Conservation (phyloP, 176 grass and related monocot genomes). For the Juncus inflexus region DNA sequence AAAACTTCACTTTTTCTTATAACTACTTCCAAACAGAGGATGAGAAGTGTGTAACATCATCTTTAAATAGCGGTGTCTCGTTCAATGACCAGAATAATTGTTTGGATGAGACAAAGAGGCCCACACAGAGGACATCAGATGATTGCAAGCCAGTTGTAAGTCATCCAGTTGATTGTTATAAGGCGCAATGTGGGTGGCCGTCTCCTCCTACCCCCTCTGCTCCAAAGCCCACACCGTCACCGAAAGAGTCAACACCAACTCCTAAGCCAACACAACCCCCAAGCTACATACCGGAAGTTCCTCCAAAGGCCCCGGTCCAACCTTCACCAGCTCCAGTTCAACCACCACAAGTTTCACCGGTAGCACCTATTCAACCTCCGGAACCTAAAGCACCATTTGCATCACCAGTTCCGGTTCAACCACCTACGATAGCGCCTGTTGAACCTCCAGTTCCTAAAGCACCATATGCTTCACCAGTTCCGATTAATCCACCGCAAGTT, state of each 20-base stretch:
- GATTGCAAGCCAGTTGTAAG: conserved; percentile 32
- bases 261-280: background rate
- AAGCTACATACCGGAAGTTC: background rate
- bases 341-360: conserved; percentile 1
- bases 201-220: conserved; percentile 12
- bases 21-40: conserved; percentile 41
- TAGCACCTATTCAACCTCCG: background rate
- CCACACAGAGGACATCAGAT: conserved; percentile 3
- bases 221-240: conserved; percentile 18
- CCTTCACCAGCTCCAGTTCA: background rate
- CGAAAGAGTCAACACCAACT: conserved; percentile 6
- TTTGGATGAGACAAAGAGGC: conserved; percentile 13
- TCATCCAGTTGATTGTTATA: conserved; percentile 29
- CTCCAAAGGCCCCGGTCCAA: no score
- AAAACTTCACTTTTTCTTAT: conserved; percentile 36
- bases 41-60: conserved; percentile 15
- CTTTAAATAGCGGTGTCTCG: background rate
- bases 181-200: conserved; percentile 20
- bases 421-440: background rate
- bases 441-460: background rate
- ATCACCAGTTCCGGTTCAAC: background rate
- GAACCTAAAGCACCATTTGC: conserved; percentile 7
- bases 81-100: conserved; percentile 32
- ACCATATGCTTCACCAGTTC: conserved; percentile 4
- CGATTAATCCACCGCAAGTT: no score